Evolutionary conservation across 2,329 filamentous ascomycete genomes (phyloP).

Genomic region (Aspergillus amoenus): DNA sequence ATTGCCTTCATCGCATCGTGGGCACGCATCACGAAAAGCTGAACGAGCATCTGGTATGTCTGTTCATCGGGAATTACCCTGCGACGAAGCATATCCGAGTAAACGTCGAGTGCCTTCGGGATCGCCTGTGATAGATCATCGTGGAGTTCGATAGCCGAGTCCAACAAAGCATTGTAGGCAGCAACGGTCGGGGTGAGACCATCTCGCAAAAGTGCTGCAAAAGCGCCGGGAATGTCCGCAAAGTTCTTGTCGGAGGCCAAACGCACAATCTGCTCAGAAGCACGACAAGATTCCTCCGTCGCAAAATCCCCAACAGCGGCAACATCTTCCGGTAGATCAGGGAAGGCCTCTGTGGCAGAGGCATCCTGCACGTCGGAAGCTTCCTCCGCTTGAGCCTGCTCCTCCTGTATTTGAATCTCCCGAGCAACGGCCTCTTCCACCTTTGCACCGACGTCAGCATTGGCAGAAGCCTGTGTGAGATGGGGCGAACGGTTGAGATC

Average conservation of each 20-base stretch:
- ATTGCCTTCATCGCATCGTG: slow-evolving; percentile 75
- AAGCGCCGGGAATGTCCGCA: slow-evolving; percentile 84
- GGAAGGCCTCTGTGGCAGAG: slow-evolving; percentile 26
- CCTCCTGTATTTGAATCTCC: slow-evolving; percentile 66
- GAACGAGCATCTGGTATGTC: slow-evolving; percentile 86
- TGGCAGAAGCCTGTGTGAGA: slow-evolving; percentile 53
- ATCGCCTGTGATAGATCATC: slow-evolving; percentile 78
- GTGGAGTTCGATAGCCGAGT: slow-evolving; percentile 80
- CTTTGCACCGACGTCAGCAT: slow-evolving; percentile 63
- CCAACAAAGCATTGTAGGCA: slow-evolving; percentile 89
- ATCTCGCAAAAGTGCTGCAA: slow-evolving; percentile 83
- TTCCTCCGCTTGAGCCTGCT: slow-evolving; percentile 46
- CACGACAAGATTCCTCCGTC: slow-evolving; percentile 64
- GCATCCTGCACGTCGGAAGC: slow-evolving; percentile 30
- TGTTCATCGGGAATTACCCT: slow-evolving; percentile 77
- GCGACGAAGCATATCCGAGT: slow-evolving; percentile 91
- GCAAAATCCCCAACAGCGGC: slow-evolving; percentile 49
- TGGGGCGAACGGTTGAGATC: slow-evolving; percentile 62
- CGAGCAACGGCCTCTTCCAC: slow-evolving; percentile 82
- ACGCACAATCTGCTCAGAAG: slow-evolving; percentile 75
- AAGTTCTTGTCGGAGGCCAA: slow-evolving; percentile 72
- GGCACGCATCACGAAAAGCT: slow-evolving; percentile 75
- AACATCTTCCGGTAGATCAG: slow-evolving; percentile 30
- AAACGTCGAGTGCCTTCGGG: slow-evolving; percentile 89
- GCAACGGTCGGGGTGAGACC: slow-evolving; percentile 76